A percentile compares a stretch with the other conserved stretches of the same genome.
Conservation (phyloP, 768 basidiomycete species). For the Boletus vermiculosoides region DNA sequence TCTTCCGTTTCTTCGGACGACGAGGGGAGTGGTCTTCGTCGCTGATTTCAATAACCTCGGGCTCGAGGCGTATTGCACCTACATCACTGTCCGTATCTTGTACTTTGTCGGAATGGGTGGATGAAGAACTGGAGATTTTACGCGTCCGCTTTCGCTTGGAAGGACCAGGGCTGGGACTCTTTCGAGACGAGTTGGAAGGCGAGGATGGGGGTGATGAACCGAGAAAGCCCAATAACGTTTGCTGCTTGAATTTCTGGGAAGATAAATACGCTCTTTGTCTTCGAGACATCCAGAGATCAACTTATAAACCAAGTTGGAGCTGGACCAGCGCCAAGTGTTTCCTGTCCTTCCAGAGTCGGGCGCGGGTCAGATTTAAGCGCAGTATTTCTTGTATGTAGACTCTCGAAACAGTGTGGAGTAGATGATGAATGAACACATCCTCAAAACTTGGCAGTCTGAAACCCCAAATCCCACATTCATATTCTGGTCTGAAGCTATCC, state of each 20-base stretch:
- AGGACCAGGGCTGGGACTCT: conserved; percentile 1
- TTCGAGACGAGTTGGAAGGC: conserved; percentile 6
- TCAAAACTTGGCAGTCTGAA: neutral
- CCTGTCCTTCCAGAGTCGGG: neutral
- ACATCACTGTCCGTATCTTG: conserved; percentile 44
- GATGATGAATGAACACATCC: too few species aligned
- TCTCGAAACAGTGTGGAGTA: too few species aligned
- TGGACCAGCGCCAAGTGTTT: neutral
- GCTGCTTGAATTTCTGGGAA: conserved; percentile 40
- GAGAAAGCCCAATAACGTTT: conserved; percentile 40
- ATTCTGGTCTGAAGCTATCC: neutral
- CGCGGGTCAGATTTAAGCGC: neutral
- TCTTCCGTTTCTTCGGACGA: conserved; percentile 22
- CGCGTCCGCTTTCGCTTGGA: conserved; percentile 18
- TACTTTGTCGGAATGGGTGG: conserved; percentile 18
- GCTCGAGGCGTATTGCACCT: conserved; percentile 51
- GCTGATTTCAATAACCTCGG: conserved; percentile 24
- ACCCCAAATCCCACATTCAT: neutral
- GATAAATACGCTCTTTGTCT: conserved; percentile 5
- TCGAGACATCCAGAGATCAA: conserved; percentile 2
- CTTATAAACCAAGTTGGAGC: neutral
- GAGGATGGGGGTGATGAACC: conserved; percentile 30
- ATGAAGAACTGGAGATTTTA: conserved; percentile 11
- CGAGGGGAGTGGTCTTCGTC: conserved; percentile 28
- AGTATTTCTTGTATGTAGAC: neutral